phyloP scores from a whole-genome alignment of 768 basidiomycete species.

The Harrya chromipes region DNA sequence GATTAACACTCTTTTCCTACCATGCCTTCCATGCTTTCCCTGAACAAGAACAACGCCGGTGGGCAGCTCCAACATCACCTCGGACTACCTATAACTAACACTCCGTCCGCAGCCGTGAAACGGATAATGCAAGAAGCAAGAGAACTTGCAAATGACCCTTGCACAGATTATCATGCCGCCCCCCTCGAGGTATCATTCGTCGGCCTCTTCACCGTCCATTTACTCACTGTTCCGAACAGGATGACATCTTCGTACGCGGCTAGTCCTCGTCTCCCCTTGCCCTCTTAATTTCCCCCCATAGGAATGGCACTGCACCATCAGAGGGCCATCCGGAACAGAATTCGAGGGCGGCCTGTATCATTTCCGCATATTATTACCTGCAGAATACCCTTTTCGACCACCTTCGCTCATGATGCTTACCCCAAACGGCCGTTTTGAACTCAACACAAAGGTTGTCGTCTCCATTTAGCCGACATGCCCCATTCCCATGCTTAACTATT shows the following conservation, averaged over 20 bases:
- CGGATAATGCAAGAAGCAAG: slow-evolving; percentile 95
- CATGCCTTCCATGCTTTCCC: slow-evolving; percentile 28
- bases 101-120: slow-evolving; percentile 67
- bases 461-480: slow-evolving; percentile 14
- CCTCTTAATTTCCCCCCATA: slow-evolving; percentile 28
- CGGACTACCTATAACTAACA: background rate
- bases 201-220: background rate
- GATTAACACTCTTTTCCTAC: background rate
- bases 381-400: slow-evolving; percentile 95
- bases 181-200: slow-evolving; percentile 63
- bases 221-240: slow-evolving; percentile 40
- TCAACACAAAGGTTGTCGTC: slow-evolving; percentile 81
- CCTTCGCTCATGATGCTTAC: slow-evolving; percentile 96
- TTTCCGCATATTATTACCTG: slow-evolving; percentile 84
- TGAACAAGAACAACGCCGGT: slow-evolving; percentile 93
- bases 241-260: slow-evolving; percentile 79
- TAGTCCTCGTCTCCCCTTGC: slow-evolving; percentile 7
- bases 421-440: slow-evolving; percentile 94
- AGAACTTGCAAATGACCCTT: slow-evolving; percentile 82
- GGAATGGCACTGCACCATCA: slow-evolving; percentile 98
- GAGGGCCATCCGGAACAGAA: slow-evolving; percentile 84
- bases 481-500: slow-evolving; percentile 5
- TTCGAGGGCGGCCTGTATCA: slow-evolving; percentile 97
- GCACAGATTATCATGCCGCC: slow-evolving; percentile 80
- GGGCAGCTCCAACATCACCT: slow-evolving; percentile 16